Conservation (phyloP, 345 rosid species). For the Moringa oleifera region DNA sequence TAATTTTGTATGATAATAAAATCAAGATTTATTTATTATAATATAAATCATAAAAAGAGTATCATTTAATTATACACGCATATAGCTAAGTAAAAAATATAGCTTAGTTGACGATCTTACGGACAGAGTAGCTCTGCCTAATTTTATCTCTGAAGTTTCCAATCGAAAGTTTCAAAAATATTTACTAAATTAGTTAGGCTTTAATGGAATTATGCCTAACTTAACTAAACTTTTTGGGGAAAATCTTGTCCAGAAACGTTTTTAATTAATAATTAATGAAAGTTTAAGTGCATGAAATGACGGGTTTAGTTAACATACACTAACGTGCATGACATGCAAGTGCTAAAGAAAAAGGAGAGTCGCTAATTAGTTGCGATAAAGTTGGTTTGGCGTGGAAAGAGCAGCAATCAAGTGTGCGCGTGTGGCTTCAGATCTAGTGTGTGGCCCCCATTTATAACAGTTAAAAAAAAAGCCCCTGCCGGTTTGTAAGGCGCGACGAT, state of each 20-base stretch:
- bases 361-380: no score
- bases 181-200: not conserved
- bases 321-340: slow-evolving; percentile 1
- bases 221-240: not conserved
- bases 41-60: no score
- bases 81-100: no score
- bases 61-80: no score
- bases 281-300: slow-evolving; percentile 13
- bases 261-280: not conserved
- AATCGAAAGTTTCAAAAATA: not conserved
- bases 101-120: no score
- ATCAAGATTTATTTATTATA: no score
- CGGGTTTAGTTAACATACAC: not conserved
- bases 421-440: slow-evolving; percentile 46
- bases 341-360: not conserved
- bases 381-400: no score
- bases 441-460: slow-evolving; percentile 23
- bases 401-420: slow-evolving; percentile 32
- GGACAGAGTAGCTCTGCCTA: no score
- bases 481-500: slow-evolving; percentile 20
- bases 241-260: slow-evolving; percentile 3
- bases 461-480: slow-evolving; percentile 17
- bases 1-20: no score
- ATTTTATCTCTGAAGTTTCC: not conserved
- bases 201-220: slow-evolving; percentile 16